Percentiles rank a stretch among this genome's conserved stretches.
Conservation (phyloP, 2,329 filamentous ascomycete species). For the Setomelanomma holmii region DNA sequence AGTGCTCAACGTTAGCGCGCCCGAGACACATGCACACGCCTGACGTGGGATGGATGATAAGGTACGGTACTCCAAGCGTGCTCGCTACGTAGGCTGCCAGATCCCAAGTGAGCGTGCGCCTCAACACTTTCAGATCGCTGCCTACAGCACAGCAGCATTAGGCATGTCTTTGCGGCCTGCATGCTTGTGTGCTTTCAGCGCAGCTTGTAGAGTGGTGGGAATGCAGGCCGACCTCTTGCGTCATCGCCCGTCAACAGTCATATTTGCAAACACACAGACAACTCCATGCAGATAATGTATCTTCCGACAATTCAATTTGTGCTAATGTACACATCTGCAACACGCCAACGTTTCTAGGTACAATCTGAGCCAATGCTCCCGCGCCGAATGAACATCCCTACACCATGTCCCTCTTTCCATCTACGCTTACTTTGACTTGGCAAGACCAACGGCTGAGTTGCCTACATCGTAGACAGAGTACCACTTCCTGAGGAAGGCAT, state of each 20-base stretch:
- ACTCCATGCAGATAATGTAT: not conserved
- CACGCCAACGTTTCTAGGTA: constrained; percentile 19
- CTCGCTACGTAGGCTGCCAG: constrained; percentile 6
- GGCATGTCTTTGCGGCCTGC: no score
- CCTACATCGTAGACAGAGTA: constrained; percentile 98
- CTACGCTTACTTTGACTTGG: constrained; percentile 72
- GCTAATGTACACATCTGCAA: constrained; percentile 20
- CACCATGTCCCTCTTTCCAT: not conserved
- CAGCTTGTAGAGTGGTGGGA: not conserved
- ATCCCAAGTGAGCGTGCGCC: not conserved
- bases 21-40: constrained; percentile 12
- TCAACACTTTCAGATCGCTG: not conserved
- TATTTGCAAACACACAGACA: not conserved
- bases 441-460: constrained; percentile 86
- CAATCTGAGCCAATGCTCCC: constrained; percentile 27
- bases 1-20: constrained; percentile 16
- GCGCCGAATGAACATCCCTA: constrained; percentile 8
- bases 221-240: constrained; percentile 1
- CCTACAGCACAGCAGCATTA: no score
- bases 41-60: constrained; percentile 19
- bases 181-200: no score
- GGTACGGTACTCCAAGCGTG: not conserved
- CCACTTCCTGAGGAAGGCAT: constrained; percentile 80
- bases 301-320: constrained; percentile 19
- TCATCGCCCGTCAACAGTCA: constrained; percentile 5